Evolutionary conservation across 495 filamentous ascomycete species (phyloP), one percentile per base, ranked within the genome.

Genomic region (Hyphodiscus hymeniophilus): DNA sequence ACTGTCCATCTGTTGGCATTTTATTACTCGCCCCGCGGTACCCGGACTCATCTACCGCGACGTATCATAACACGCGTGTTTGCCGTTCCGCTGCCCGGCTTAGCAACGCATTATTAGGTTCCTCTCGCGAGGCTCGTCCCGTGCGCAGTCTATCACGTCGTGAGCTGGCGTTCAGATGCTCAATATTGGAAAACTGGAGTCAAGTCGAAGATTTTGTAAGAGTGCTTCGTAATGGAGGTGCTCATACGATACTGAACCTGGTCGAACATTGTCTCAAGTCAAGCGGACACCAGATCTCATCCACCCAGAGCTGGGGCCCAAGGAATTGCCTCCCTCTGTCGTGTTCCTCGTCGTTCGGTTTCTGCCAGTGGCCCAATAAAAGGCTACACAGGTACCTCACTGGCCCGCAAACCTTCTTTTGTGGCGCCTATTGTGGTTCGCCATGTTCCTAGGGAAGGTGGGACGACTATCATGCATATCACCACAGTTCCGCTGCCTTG

Each of bases 1-100:
- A 8, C n/a, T 31, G 7, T 15, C 24, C 17, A 28, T 31, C 41
- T 44, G 4, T 20, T 44, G 41, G 41, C 41, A 44, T n/a, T 4
- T 7, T 24, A 12, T 38, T 42, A 51, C 42, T 51, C 38, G 42
- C 45, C 42, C 42, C 30, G 45, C 53, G 47, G 52, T 38, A 55
- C 34, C 26, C 18, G 20, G 13, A 30, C 13, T 18, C 3, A 45
- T 49, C 45, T 57, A 45, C 45, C 54, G 49, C 45, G 44, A 49
- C 49, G 43, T 51, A 52, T 46, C 11, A 26, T 11, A 47, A 22
- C 45, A 45, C 26, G 13, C 15, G 33, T 36, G 13, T 13, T 17
- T 36, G 33, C 13, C 33, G 33, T 13, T 17, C 33, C 13, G 15
- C 5, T 36, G 33, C 33, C 33, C 33, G 16, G 33, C 12, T 36